Conservation (phyloP, 768 basidiomycete genomes). For the Fistulinella prunicolor region DNA sequence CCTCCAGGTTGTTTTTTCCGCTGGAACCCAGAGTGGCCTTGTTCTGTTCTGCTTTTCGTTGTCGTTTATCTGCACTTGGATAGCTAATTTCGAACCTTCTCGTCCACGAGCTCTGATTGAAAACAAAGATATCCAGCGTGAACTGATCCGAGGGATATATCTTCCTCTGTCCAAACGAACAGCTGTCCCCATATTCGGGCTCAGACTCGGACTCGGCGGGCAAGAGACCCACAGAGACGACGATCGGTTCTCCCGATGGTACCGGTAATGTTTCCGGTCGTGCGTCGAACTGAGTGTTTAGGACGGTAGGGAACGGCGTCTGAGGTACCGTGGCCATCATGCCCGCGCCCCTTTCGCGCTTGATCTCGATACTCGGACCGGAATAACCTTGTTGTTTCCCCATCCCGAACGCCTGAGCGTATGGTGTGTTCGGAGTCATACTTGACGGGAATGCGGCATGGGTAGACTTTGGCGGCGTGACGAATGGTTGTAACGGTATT, state of each 20-base stretch:
- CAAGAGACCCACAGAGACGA: slow-evolving; percentile 65
- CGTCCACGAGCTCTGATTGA: slow-evolving; percentile 74
- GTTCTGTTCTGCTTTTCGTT: slow-evolving; percentile 35
- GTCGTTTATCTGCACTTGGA: slow-evolving; percentile 51
- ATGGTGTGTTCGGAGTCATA: slow-evolving; percentile 48
- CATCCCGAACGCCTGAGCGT: slow-evolving; percentile 53
- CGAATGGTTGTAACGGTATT: slow-evolving; percentile 15
- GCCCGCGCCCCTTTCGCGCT: slow-evolving; percentile 51
- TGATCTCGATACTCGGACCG: slow-evolving; percentile 63
- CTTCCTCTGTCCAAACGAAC: slow-evolving; percentile 34
- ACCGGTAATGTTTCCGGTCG: slow-evolving; percentile 9
- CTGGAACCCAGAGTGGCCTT: slow-evolving; percentile 14
- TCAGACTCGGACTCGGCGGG: slow-evolving; percentile 17
- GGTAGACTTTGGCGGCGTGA: slow-evolving; percentile 59
- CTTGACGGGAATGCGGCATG: slow-evolving; percentile 63
- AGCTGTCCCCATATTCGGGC: background rate
- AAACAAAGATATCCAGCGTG: slow-evolving; percentile 83
- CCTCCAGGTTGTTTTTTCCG: slow-evolving; percentile 21
- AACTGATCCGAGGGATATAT: slow-evolving; percentile 76
- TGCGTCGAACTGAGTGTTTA: slow-evolving; percentile 39
- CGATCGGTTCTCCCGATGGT: slow-evolving; percentile 50
- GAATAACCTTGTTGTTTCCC: slow-evolving; percentile 46
- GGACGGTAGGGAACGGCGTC: slow-evolving; percentile 55
- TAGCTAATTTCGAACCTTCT: slow-evolving; percentile 75
- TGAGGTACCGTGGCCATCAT: slow-evolving; percentile 37